A percentile compares a stretch with the other conserved stretches of the same genome.
Conservation (phyloP, 2,329 filamentous ascomycete genomes). For the Emergomyces orientalis region DNA sequence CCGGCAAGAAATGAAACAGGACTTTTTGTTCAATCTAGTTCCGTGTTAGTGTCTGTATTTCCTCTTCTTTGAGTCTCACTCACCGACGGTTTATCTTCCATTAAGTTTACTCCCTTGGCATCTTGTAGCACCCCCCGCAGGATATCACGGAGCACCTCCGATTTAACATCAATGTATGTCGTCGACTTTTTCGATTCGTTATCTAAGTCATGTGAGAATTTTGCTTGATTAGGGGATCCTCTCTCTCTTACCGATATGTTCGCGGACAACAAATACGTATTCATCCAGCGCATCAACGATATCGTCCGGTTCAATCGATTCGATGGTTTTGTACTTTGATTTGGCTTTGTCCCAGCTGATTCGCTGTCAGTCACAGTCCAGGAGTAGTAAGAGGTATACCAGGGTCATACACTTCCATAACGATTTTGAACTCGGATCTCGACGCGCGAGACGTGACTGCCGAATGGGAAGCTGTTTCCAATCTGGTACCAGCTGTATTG, state of each 20-base stretch:
- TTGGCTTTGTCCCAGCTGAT: slow-evolving; percentile 12
- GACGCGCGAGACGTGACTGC: too few species aligned
- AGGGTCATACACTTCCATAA: too few species aligned
- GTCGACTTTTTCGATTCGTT: slow-evolving; percentile 18
- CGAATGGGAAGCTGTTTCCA: too few species aligned
- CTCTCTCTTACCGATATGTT: slow-evolving; percentile 17
- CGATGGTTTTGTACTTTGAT: slow-evolving; percentile 22
- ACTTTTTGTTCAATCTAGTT: slow-evolving; percentile 14
- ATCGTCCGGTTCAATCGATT: slow-evolving; percentile 14
- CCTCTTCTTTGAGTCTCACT: not conserved
- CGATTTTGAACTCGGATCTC: too few species aligned
- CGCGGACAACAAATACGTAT: slow-evolving; percentile 21
- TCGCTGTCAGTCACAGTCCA: too few species aligned
- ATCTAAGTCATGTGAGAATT: slow-evolving; percentile 17
- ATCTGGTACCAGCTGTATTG: too few species aligned
- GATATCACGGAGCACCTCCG: slow-evolving; percentile 23
- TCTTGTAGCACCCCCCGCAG: slow-evolving; percentile 24
- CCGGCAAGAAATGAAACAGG: slow-evolving; percentile 16
- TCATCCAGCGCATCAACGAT: slow-evolving; percentile 16
- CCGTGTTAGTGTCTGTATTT: not conserved
- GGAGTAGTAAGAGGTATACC: too few species aligned
- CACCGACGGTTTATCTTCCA: slow-evolving; percentile 26
- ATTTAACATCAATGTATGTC: slow-evolving; percentile 27
- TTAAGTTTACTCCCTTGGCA: slow-evolving; percentile 24
- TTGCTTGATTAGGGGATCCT: slow-evolving; percentile 8